phyloP scores from a whole-genome alignment of 31 red algal genomes.

The Odonthalia washingtoniensis region DNA sequence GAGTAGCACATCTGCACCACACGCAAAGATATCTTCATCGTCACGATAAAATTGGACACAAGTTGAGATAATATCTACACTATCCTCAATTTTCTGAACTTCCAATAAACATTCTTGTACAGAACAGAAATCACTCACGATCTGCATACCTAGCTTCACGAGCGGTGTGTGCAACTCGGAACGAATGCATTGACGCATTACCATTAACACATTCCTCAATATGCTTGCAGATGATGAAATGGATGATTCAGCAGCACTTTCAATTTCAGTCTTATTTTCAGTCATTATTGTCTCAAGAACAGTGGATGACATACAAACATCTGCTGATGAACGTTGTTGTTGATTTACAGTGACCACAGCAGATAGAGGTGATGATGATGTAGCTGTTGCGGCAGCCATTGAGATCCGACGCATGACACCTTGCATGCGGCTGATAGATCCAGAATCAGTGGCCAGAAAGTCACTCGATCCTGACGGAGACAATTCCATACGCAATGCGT shows the following conservation, averaged over 20 bases:
- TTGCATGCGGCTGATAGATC: neutral
- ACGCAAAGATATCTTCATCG: conserved; percentile 34
- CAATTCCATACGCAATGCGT: neutral
- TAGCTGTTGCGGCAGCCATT: neutral
- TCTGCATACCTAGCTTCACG: conserved; percentile 45
- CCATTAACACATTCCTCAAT: conserved; percentile 46
- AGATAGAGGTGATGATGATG: neutral
- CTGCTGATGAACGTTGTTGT: neutral
- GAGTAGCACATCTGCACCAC: conserved; percentile 20
- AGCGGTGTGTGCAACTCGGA: conserved; percentile 31
- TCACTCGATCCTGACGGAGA: neutral
- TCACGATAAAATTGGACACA: conserved; percentile 61
- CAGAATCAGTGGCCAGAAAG: neutral
- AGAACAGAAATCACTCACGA: conserved; percentile 52
- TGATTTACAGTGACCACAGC: neutral
- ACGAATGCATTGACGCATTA: conserved; percentile 39
- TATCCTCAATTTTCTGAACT: conserved; percentile 49
- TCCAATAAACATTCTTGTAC: conserved; percentile 22
- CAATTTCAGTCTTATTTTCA: neutral
- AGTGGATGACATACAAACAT: neutral
- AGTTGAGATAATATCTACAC: conserved; percentile 53
- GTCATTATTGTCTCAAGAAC: neutral
- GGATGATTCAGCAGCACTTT: neutral
- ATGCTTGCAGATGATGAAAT: conserved; percentile 7
- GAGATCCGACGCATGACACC: conserved; percentile 17